These are phyloP conservation scores for Pittosporum tobira DNA, from an alignment of 129 eudicot species.

Conservation along the genomic window DNA sequence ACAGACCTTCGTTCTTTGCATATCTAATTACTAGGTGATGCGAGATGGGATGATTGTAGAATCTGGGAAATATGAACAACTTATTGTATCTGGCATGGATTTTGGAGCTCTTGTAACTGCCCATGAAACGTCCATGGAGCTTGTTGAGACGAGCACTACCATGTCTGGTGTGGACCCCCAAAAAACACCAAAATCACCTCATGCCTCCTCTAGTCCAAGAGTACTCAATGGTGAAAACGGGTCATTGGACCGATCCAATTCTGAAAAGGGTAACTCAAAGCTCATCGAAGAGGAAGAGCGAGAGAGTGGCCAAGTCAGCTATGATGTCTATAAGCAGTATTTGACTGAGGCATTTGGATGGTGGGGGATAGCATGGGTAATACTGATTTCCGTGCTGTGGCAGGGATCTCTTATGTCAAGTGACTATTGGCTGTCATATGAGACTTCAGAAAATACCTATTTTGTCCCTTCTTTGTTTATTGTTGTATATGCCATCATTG, in stretches of 20 bases:
- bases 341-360: slow-evolving; percentile 64
- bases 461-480: slow-evolving; percentile 42
- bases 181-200: slow-evolving; percentile 19
- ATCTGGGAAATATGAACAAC: slow-evolving; percentile 56
- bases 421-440: slow-evolving; percentile 70
- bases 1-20: too few relatives aligned
- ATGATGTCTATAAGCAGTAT: slow-evolving; percentile 44
- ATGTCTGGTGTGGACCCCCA: slow-evolving; percentile 11
- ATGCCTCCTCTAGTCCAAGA: slow-evolving; percentile 11
- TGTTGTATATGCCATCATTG: slow-evolving; percentile 34
- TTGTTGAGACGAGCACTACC: slow-evolving; percentile 37
- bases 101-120: slow-evolving; percentile 63
- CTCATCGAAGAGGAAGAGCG: slow-evolving; percentile 68
- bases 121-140: slow-evolving; percentile 64
- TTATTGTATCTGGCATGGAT: slow-evolving; percentile 44
- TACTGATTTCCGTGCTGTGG: slow-evolving; percentile 36
- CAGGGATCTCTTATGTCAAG: slow-evolving; percentile 44
- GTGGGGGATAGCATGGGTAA: slow-evolving; percentile 36
- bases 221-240: slow-evolving; percentile 10
- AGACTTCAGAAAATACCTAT: slow-evolving; percentile 33
- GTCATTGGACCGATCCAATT: slow-evolving; percentile 25
- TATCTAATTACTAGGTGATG: slow-evolving; percentile 37
- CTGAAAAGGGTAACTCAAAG: slow-evolving; percentile 39
- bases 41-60: slow-evolving; percentile 71
- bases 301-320: slow-evolving; percentile 48